Evolutionary conservation across 768 basidiomycete species (phyloP).

Genomic region (Calvatia gigantea): DNA sequence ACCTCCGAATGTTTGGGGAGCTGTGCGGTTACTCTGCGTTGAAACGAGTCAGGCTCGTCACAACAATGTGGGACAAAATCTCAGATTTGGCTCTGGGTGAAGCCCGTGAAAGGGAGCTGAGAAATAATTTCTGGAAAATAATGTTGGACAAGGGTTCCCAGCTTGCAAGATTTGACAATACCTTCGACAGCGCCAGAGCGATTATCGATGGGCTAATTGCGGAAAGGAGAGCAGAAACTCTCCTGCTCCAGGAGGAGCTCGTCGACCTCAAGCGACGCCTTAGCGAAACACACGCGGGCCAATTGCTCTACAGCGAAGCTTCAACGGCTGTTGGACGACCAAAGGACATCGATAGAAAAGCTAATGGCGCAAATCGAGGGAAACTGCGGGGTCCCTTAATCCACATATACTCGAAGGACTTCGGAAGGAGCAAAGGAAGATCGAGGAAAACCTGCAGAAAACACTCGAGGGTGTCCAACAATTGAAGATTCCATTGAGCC

Average conservation of each 20-base stretch:
- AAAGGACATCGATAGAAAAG: not conserved
- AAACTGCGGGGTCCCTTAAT: not conserved
- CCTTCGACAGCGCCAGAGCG: not conserved
- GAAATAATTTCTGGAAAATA: constrained; percentile 15
- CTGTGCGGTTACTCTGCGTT: constrained; percentile 50
- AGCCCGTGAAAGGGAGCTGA: constrained; percentile 14
- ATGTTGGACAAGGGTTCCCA: constrained; percentile 13
- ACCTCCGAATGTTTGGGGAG: constrained; percentile 48
- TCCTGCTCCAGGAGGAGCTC: constrained; percentile 5
- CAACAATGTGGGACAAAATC: constrained; percentile 52
- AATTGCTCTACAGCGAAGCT: not conserved
- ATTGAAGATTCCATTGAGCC: not conserved
- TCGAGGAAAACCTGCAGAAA: not conserved
- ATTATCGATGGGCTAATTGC: not conserved
- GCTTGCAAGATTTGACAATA: not conserved
- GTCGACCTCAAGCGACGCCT: constrained; percentile 1
- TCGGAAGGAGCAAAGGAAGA: not conserved
- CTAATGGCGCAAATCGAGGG: not conserved
- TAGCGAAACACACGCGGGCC: constrained; percentile 4
- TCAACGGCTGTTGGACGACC: constrained; percentile 1
- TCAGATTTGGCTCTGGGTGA: not conserved
- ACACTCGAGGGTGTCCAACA: not conserved
- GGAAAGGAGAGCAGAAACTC: not conserved
- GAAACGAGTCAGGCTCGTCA: constrained; percentile 47
- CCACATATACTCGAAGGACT: not conserved